A percentile compares a stretch with the other conserved stretches of the same genome.
Evolutionary conservation across 768 basidiomycete genomes (phyloP).

Genomic region (Amanita rubescens): DNA sequence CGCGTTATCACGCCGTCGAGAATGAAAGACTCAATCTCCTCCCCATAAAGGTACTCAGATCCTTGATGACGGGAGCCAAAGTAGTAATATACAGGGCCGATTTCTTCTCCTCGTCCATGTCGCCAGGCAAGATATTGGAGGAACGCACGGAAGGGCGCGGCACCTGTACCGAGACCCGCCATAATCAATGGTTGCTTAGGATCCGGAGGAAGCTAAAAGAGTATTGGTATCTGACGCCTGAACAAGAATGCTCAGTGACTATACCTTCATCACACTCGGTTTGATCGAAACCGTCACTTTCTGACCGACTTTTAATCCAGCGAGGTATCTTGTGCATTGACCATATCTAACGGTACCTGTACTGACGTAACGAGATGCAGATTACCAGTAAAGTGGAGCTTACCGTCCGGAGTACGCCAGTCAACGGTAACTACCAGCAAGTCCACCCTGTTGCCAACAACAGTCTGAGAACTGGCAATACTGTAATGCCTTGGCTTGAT

Average conservation of each 20-base stretch:
- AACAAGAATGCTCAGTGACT: neutral
- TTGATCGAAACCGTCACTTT: constrained; percentile 97
- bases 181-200: constrained; percentile 90
- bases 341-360: constrained; percentile 75
- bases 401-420: constrained; percentile 82
- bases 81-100: constrained; percentile 96
- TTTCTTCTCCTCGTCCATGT: constrained; percentile 60
- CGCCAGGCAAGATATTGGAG: constrained; percentile 91
- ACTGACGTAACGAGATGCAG: constrained; percentile 5
- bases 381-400: constrained; percentile 18
- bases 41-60: constrained; percentile 94
- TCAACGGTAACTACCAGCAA: constrained; percentile 94
- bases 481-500: constrained; percentile 98
- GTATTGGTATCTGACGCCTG: neutral
- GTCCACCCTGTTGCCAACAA: constrained; percentile 92
- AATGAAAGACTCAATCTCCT: constrained; percentile 93
- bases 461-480: constrained; percentile 93
- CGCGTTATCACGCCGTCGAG: constrained; percentile 77
- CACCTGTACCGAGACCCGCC: constrained; percentile 97
- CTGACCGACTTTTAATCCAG: constrained; percentile 73
- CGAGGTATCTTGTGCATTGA: constrained; percentile 95
- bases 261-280: constrained; percentile 98
- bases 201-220: constrained; percentile 67
- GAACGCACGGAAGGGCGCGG: constrained; percentile 99
- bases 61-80: constrained; percentile 96